A percentile compares a stretch with the other conserved stretches of the same genome.
Evolutionary conservation across 176 grass and related monocot species (phyloP).

Genomic region (Eleusine indica): DNA sequence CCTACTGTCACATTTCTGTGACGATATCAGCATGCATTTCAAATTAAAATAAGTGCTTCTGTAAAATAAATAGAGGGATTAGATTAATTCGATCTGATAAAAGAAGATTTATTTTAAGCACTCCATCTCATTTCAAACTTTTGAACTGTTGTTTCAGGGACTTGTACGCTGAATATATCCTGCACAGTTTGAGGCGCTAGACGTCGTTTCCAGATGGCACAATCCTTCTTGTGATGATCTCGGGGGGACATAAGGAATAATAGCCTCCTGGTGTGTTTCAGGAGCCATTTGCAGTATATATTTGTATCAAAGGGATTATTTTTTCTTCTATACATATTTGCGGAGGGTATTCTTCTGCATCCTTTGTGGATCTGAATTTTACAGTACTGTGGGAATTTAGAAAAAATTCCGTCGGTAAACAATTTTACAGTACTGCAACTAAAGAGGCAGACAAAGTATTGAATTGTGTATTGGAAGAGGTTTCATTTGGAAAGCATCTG

Average conservation of each 20-base stretch:
- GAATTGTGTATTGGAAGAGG: background rate
- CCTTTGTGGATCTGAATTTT: background rate
- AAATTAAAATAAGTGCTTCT: background rate
- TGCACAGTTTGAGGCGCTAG: constrained; percentile 50
- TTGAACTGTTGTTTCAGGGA: constrained; percentile 32
- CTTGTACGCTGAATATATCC: constrained; percentile 57
- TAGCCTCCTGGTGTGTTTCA: constrained; percentile 21
- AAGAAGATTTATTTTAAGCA: background rate
- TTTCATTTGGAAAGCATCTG: background rate
- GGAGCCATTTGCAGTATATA: constrained; percentile 31
- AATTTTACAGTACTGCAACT: background rate
- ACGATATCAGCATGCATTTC: background rate
- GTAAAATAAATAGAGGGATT: background rate
- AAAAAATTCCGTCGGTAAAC: background rate
- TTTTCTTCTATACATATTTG: constrained; percentile 1
- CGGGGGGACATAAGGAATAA: background rate
- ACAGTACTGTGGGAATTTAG: background rate
- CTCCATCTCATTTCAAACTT: background rate
- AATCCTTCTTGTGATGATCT: background rate
- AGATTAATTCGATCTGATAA: background rate
- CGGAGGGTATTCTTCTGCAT: background rate
- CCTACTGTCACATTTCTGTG: background rate
- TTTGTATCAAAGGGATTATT: constrained; percentile 20
- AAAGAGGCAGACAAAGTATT: background rate
- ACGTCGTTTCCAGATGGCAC: background rate